Percentiles rank a stretch among this genome's conserved stretches.
phyloP scores from a whole-genome alignment of 345 rosid species.

The Erysimum cheiranthoides region DNA sequence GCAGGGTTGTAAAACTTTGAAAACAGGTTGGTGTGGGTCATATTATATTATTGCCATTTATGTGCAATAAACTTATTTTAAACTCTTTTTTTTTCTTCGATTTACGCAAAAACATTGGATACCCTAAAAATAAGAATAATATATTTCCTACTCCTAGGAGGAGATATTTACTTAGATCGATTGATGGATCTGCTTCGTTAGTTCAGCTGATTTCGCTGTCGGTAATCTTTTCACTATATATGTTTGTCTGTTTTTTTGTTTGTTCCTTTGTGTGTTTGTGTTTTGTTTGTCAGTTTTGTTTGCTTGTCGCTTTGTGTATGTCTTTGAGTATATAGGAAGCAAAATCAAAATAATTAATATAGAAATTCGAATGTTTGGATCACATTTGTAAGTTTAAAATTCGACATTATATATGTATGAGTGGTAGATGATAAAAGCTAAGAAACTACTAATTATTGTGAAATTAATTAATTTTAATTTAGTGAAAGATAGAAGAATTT shows the following conservation, averaged over 20 bases:
- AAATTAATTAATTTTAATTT: neutral
- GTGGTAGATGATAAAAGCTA: neutral
- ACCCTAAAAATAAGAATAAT: neutral
- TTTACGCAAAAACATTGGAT: conserved; percentile 35
- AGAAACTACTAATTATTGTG: neutral
- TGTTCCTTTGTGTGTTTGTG: conserved; percentile 30
- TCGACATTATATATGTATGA: neutral
- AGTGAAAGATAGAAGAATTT: conserved; percentile 9
- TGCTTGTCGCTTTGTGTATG: neutral
- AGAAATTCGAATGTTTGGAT: neutral
- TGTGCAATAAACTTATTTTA: neutral
- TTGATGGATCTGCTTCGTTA: conserved; percentile 20
- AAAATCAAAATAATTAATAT: neutral
- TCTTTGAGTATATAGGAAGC: too few relatives aligned
- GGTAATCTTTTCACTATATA: conserved; percentile 37
- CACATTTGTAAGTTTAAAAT: neutral
- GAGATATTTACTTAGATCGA: neutral
- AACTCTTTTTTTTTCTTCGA: conserved; percentile 2
- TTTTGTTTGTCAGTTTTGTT: neutral
- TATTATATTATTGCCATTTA: conserved; percentile 18
- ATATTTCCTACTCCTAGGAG: neutral
- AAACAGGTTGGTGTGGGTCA: neutral
- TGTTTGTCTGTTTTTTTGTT: conserved; percentile 32
- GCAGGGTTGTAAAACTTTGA: neutral
- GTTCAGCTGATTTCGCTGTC: conserved; percentile 41